Evolutionary conservation across 345 rosid genomes (phyloP).

Genomic region (Reutealis trisperma): DNA sequence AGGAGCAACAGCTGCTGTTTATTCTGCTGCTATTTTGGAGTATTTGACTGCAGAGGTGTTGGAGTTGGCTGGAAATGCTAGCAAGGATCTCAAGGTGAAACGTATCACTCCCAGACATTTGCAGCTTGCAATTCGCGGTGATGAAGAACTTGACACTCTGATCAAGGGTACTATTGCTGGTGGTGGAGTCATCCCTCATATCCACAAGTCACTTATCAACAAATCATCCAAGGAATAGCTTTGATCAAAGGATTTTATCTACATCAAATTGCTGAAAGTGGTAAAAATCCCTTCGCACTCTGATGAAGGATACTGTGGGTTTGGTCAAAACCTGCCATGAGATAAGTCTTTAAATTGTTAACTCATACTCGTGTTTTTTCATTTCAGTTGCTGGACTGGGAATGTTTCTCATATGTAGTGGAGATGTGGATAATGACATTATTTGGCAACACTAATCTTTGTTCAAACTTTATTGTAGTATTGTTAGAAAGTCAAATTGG

Average conservation of each 20-base stretch:
- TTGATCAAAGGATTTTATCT: neutral
- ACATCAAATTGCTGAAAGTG: neutral
- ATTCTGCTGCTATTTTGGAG: constrained; percentile 23
- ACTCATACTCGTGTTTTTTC: neutral
- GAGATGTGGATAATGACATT: neutral
- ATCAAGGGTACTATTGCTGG: constrained; percentile 14
- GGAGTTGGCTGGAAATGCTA: constrained; percentile 17
- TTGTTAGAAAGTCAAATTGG: neutral
- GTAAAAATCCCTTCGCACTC: neutral
- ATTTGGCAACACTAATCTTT: neutral
- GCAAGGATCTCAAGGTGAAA: constrained; percentile 13
- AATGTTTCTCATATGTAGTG: neutral
- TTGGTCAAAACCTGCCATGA: neutral
- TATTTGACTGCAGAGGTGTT: constrained; percentile 15
- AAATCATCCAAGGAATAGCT: constrained; percentile 12
- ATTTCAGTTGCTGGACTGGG: neutral
- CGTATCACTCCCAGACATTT: constrained; percentile 17
- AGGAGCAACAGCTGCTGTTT: constrained; percentile 20
- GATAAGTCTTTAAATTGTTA: constrained; percentile 6
- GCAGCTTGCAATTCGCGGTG: constrained; percentile 20
- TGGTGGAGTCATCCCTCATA: constrained; percentile 25
- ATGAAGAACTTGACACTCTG: constrained; percentile 23
- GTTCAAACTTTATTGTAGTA: neutral
- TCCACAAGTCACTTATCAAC: constrained; percentile 14
- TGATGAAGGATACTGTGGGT: too few species aligned